Evolutionary conservation across 805 yeast species (phyloP).

Genomic region (Lipomyces yamanashiensis): DNA sequence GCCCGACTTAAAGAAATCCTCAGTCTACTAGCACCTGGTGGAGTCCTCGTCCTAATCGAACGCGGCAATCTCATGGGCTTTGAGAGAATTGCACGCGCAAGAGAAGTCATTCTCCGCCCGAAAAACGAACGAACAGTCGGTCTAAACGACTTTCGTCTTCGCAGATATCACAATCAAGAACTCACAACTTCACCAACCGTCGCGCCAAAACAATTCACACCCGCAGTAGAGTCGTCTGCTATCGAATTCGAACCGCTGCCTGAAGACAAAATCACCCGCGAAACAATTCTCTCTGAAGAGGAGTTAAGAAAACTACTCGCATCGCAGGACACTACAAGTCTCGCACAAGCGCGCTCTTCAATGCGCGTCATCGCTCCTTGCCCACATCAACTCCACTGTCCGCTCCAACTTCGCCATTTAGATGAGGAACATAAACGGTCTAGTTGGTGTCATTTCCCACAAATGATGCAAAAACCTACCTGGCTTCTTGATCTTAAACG

Average conservation of each 20-base stretch:
- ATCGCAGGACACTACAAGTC: background rate
- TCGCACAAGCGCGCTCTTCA: constrained; percentile 47
- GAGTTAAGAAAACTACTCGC: background rate
- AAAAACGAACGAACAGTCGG: background rate
- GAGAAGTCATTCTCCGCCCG: constrained; percentile 90
- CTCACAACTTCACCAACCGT: background rate
- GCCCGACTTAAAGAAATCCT: constrained; percentile 63
- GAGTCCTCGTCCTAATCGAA: constrained; percentile 78
- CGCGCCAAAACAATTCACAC: constrained; percentile 15
- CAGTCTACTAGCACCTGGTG: constrained; percentile 71
- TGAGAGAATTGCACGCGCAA: constrained; percentile 84
- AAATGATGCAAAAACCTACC: constrained; percentile 74
- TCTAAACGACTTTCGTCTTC: constrained; percentile 4
- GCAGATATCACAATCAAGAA: background rate
- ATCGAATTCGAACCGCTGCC: constrained; percentile 9
- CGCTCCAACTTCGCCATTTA: constrained; percentile 77
- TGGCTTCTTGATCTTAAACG: constrained; percentile 82
- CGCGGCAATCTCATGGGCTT: constrained; percentile 90
- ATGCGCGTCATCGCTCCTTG: constrained; percentile 85
- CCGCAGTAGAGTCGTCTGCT: background rate
- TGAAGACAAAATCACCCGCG: constrained; percentile 15
- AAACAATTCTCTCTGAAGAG: constrained; percentile 16
- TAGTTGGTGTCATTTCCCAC: constrained; percentile 75
- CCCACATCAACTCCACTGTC: constrained; percentile 83
- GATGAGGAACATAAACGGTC: constrained; percentile 59